Conservation (phyloP, 176 grass and related monocot species). For the Themeda triandra region DNA sequence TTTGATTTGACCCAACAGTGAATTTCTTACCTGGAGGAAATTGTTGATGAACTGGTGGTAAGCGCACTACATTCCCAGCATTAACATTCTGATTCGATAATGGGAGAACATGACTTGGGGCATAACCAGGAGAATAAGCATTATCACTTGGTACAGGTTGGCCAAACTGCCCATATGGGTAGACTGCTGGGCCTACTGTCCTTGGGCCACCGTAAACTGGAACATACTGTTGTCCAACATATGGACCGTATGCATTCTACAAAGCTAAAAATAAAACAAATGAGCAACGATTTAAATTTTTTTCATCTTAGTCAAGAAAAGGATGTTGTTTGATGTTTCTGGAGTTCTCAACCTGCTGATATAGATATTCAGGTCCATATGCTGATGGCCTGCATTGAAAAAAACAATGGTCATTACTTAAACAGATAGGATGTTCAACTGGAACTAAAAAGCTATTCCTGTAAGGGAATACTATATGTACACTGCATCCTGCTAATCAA, state of each 20-base stretch:
- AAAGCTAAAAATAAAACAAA: conserved; percentile 54
- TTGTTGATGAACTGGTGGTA: conserved; percentile 49
- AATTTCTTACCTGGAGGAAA: conserved; percentile 58
- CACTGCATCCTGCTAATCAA: conserved; percentile 30
- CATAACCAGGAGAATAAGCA: conserved; percentile 60
- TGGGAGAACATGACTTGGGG: conserved; percentile 46
- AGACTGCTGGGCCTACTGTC: conserved; percentile 47
- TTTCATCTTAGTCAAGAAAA: background rate
- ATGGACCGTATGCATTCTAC: conserved; percentile 75
- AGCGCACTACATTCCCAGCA: conserved; percentile 32
- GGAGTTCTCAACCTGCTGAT: conserved; percentile 64
- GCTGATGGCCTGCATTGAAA: conserved; percentile 53
- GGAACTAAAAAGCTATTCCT: conserved; percentile 27
- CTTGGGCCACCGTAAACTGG: conserved; percentile 56
- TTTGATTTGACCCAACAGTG: background rate
- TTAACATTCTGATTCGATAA: conserved; percentile 54
- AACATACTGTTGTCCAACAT: conserved; percentile 64
- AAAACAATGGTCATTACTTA: conserved; percentile 26
- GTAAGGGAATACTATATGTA: background rate
- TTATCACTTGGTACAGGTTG: conserved; percentile 47
- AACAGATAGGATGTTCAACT: conserved; percentile 22
- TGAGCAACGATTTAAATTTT: conserved; percentile 22
- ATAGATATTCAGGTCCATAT: conserved; percentile 68
- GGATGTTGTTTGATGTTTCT: background rate
- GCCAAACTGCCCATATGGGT: conserved; percentile 66